phyloP scores from a whole-genome alignment of 2,329 filamentous ascomycete genomes.

The Pseudogymnoascus sp. region DNA sequence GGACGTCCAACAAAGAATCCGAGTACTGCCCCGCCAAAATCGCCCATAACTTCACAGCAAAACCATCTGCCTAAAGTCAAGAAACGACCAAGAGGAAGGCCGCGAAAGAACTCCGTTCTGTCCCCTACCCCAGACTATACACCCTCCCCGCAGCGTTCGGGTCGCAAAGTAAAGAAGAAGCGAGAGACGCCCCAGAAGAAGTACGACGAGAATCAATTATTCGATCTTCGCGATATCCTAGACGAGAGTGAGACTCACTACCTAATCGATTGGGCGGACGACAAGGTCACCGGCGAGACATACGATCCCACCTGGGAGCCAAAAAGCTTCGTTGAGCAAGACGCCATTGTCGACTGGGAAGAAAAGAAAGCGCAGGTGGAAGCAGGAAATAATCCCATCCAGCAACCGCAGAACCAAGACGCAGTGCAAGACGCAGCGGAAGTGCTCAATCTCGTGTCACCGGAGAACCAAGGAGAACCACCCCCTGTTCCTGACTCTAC shows the following conservation, averaged over 20 bases:
- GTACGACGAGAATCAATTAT: constrained; percentile 2
- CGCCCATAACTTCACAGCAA: background rate
- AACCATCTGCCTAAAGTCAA: background rate
- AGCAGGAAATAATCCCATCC: background rate
- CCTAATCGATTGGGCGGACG: constrained; percentile 47
- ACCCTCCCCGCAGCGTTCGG: background rate
- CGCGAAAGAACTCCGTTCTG: background rate
- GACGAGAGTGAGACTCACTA: constrained; percentile 32
- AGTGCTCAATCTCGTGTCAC: background rate
- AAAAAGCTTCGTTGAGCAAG: constrained; percentile 8
- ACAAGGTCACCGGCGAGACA: constrained; percentile 38
- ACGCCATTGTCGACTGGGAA: constrained; percentile 10
- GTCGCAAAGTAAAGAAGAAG: background rate
- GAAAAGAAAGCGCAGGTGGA: constrained; percentile 7
- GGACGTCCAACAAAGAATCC: background rate
- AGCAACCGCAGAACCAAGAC: background rate
- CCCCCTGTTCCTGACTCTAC: background rate
- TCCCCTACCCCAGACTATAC: background rate
- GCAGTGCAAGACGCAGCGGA: background rate
- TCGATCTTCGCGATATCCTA: constrained; percentile 9
- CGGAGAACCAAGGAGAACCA: background rate
- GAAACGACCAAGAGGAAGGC: constrained; percentile 1
- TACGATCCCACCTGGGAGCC: constrained; percentile 45
- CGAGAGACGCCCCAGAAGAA: background rate
- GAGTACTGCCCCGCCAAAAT: background rate